A percentile compares a stretch with the other conserved stretches of the same genome.
Evolutionary conservation across 345 rosid species (phyloP).

Genomic region (Euphorbia peplus): DNA sequence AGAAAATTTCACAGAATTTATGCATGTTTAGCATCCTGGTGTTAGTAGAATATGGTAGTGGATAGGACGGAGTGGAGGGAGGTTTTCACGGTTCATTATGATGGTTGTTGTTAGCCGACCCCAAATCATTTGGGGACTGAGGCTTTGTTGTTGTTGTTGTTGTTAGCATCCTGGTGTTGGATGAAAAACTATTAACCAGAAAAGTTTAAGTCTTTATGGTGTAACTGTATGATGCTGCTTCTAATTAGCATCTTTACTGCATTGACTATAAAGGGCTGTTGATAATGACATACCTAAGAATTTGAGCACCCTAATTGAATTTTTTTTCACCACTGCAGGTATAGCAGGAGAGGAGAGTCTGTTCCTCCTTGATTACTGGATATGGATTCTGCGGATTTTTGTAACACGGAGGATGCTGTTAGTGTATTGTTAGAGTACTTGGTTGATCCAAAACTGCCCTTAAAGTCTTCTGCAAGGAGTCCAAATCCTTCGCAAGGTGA

Average conservation of each 20-base stretch:
- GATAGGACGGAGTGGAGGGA: too few relatives aligned
- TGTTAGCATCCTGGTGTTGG: too few relatives aligned
- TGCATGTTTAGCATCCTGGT: not conserved
- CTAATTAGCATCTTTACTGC: too few relatives aligned
- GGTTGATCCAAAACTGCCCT: conserved; percentile 70
- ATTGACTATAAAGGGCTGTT: too few relatives aligned
- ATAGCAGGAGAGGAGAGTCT: not conserved
- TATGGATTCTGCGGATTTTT: conserved; percentile 36
- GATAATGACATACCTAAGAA: not conserved
- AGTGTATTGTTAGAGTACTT: conserved; percentile 47
- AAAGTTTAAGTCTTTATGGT: not conserved
- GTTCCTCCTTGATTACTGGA: not conserved
- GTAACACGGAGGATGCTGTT: conserved; percentile 70
- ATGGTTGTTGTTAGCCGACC: too few relatives aligned
- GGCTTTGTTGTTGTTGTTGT: too few relatives aligned
- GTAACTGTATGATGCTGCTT: not conserved
- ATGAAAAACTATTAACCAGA: not conserved
- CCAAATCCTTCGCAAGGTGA: conserved; percentile 38
- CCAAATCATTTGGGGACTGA: too few relatives aligned
- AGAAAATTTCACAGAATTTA: too few relatives aligned
- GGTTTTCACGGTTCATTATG: too few relatives aligned
- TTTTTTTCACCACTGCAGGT: not conserved
- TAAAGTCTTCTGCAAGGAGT: conserved; percentile 28
- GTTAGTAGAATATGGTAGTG: too few relatives aligned
- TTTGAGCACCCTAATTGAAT: not conserved